Percentiles rank a stretch among this genome's conserved stretches.
phyloP scores from a whole-genome alignment of 371 early-diverging fungal species.

The Mucor irregularis region DNA sequence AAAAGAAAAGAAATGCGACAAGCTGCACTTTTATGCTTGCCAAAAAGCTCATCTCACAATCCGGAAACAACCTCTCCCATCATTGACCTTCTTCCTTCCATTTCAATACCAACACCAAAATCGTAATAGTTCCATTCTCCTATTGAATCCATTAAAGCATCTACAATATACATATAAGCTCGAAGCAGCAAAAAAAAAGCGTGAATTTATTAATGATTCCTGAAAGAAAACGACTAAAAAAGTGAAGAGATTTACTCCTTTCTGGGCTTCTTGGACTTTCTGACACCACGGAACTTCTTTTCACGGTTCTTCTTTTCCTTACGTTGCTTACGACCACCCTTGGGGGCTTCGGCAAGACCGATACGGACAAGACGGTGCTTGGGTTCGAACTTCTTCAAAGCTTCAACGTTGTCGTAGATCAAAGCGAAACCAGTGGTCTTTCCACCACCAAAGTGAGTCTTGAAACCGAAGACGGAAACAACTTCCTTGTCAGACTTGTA shows the following conservation, averaged over 20 bases:
- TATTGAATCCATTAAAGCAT: too few species aligned
- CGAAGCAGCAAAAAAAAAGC: background rate
- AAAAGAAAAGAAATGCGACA: too few species aligned
- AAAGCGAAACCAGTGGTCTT: slow-evolving; percentile 96
- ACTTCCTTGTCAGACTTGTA: slow-evolving; percentile 93
- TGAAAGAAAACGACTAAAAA: background rate
- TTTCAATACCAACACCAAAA: too few species aligned
- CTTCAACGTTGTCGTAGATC: slow-evolving; percentile 94
- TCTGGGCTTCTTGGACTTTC: slow-evolving; percentile 79
- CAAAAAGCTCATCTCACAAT: too few species aligned
- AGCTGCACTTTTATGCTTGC: too few species aligned
- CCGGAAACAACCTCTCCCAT: too few species aligned
- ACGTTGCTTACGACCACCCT: slow-evolving; percentile 94
- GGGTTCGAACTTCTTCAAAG: slow-evolving; percentile 98
- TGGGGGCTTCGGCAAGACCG: slow-evolving; percentile 74
- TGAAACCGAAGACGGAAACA: slow-evolving; percentile 94
- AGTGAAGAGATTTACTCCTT: slow-evolving; percentile 16
- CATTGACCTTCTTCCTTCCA: too few species aligned
- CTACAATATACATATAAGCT: too few species aligned
- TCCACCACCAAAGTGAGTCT: slow-evolving; percentile 97
- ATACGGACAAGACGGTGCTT: slow-evolving; percentile 92
- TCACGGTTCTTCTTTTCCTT: slow-evolving; percentile 99
- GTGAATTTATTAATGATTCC: background rate
- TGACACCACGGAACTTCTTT: slow-evolving; percentile 97
- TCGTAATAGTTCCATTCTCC: too few species aligned